Percentiles rank a stretch among this genome's conserved stretches.
Evolutionary conservation across 257 asterid genomes (phyloP).

Genomic region (Solanum megistacrolobum): DNA sequence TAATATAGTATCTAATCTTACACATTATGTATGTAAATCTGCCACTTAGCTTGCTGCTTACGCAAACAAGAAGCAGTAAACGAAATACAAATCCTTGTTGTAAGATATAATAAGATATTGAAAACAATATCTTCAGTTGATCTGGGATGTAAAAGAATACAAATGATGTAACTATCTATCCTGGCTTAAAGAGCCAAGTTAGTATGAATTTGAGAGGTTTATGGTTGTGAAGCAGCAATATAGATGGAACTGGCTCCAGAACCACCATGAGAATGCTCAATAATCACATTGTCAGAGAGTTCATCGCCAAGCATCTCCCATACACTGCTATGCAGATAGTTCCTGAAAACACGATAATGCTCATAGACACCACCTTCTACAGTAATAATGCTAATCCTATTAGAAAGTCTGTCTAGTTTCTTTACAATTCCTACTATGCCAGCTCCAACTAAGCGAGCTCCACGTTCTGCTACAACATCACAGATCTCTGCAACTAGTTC

Average conservation of each 20-base stretch:
- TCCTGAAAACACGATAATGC: conserved; percentile 58
- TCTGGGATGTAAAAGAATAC: background rate
- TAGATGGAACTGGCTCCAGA: conserved; percentile 71
- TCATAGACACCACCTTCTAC: conserved; percentile 69
- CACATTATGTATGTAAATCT: background rate
- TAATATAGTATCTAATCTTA: background rate
- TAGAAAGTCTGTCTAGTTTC: conserved; percentile 45
- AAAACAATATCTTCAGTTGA: background rate
- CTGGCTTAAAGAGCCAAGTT: background rate
- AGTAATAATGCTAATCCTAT: conserved; percentile 43
- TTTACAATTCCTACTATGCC: conserved; percentile 63
- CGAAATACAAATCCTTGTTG: background rate
- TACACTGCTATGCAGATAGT: conserved; percentile 68
- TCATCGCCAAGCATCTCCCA: conserved; percentile 81
- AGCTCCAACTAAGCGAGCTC: conserved; percentile 77
- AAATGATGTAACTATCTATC: background rate
- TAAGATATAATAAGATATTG: background rate
- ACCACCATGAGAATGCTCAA: conserved; percentile 72
- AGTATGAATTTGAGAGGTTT: conserved; percentile 16
- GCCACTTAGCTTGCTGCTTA: background rate
- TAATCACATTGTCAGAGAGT: conserved; percentile 47
- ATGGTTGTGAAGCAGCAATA: conserved; percentile 56
- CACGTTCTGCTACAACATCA: conserved; percentile 72
- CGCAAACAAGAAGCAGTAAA: background rate
- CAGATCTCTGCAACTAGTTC: conserved; percentile 62